Base-by-base conservation (phyloP, 2,329 filamentous ascomycete genomes). In the Cordyceps javanica region DNA sequence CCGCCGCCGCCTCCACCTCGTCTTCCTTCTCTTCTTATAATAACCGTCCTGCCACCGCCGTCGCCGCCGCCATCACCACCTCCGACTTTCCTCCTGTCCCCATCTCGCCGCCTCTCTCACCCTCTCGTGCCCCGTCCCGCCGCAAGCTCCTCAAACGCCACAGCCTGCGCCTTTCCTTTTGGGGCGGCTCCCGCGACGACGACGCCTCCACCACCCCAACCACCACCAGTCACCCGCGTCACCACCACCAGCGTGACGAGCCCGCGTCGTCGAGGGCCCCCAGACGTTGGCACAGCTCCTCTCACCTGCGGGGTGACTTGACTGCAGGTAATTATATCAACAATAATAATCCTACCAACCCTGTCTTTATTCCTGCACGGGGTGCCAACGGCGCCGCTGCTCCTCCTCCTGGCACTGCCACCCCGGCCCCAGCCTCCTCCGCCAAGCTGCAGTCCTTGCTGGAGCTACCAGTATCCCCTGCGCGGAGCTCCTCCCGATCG, bases 401-500 rank as follows among this genome's bases (percentile, higher is more conserved):
- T 23, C 23, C 5, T 21, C 5, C 11, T 28, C 44, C 44, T 46
- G 44, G 44, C 10, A 49, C 45, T 14, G 21, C 30, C 8, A 52
- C 50, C 50, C 51, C 39, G 19, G 51, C 45, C 55, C 55, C 55
- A 50, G 55, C 55, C 55, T 45, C 55, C 46, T 45, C 55, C 46
- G 55, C 46, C 28, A 50, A 44, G 28, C 45, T 10, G 32, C 54
- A 57, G 55, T 46, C 53, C 49, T 44, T 25, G 10, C 21, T 13
- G 41, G 8, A 36, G 23, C 21, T 28, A 53, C 38, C 38, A n/a
- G 30, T 38, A 19, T 44, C 46, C 46, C 55, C 30, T 57, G 55
- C 55, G 23, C 21, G 32, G 62, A 60, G 58, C 39, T 44, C 28
- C 62, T 60, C 58, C 62, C 61, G 60, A 48, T 54, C 54, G 57